Evolutionary conservation across 345 rosid species (phyloP), one percentile per base, ranked within the genome.

Genomic region (Corymbia maculata): DNA sequence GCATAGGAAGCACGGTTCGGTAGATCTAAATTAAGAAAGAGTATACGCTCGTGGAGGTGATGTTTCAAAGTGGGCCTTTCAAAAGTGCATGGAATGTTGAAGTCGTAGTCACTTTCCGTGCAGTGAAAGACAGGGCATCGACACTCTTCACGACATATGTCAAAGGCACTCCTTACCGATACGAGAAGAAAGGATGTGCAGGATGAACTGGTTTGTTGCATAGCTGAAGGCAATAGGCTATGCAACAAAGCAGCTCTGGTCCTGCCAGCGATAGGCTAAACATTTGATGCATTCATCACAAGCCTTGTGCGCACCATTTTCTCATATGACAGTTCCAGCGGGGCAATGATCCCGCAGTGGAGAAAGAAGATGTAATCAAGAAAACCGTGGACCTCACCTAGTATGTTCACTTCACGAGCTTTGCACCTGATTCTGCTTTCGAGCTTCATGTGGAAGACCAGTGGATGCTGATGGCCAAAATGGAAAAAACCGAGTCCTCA

Each of bases 101-200:
- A 61, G 4, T 28, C 2, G 0, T 26, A 0, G 8, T 61, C 68
- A 28, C 4, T 24, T 28, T 6, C 32, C 4, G 7, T 3, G 16
- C 68, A 28, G 8, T 12, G 15, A 61, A 61, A 28, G 32, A 12
- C 30, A 61, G 6, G 9, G 79, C 5, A 0, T 66, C 1, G 0
- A 66, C 79, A 3, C 6, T 30, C 79, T 66, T 66, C 42, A 66
- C 1, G 6, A 66, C 1, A 2, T 30, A 3, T 4, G 75, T n/a
- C 75, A n/a, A n/a, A 17, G 7, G 17, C 0, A 9, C 19, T 66
- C 75, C 21, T 61, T n/a, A 19, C 21, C 30, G 2, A 61, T 12
- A 28, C 7, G 32, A 28, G 68, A 28, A 26, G 68, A 59, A 28
- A n/a, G 10, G 79, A 66, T 14, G 42, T 15, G 79, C 1, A 3